A percentile compares a stretch with the other conserved stretches of the same genome.
These are phyloP conservation scores for Cladorrhinum sp. DNA, from an alignment of 2,329 filamentous ascomycete genomes.

Conservation along the genomic window DNA sequence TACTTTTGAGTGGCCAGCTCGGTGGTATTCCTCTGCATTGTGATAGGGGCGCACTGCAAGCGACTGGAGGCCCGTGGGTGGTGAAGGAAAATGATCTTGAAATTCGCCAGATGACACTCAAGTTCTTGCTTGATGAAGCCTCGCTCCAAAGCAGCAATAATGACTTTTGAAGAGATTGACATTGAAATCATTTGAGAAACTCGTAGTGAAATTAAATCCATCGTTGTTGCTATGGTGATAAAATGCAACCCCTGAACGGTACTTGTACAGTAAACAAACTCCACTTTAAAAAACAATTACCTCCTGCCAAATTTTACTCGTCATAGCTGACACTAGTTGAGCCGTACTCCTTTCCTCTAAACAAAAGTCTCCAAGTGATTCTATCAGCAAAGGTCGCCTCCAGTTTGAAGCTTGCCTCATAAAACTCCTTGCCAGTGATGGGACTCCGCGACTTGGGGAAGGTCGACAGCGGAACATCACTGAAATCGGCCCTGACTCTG, in stretches of 20 bases:
- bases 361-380: slow-evolving; percentile 12
- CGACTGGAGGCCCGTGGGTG: not conserved
- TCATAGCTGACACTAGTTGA: slow-evolving; percentile 16
- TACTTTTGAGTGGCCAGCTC: not conserved
- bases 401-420: slow-evolving; percentile 17
- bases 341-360: slow-evolving; percentile 11
- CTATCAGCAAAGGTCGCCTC: slow-evolving; percentile 12
- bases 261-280: not conserved
- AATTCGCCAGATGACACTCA: too few relatives aligned
- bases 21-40: not conserved
- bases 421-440: slow-evolving; percentile 15
- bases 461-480: slow-evolving; percentile 12
- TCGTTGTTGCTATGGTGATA: too few relatives aligned
- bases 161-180: not conserved
- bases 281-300: not conserved
- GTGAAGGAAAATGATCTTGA: not conserved
- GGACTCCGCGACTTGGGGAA: slow-evolving; percentile 8
- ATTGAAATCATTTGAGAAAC: too few relatives aligned
- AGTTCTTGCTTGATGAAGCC: too few relatives aligned
- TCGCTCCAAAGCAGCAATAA: too few relatives aligned
- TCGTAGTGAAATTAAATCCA: too few relatives aligned
- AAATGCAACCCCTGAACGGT: too few relatives aligned
- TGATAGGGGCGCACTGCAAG: not conserved
- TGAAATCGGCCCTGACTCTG: slow-evolving; percentile 16
- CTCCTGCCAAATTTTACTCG: not conserved